Percentiles rank a stretch among this genome's conserved stretches.
These are phyloP conservation scores for Blastobotrys apis DNA, from an alignment of 1,139 yeast genomes.

Conservation along the genomic window DNA sequence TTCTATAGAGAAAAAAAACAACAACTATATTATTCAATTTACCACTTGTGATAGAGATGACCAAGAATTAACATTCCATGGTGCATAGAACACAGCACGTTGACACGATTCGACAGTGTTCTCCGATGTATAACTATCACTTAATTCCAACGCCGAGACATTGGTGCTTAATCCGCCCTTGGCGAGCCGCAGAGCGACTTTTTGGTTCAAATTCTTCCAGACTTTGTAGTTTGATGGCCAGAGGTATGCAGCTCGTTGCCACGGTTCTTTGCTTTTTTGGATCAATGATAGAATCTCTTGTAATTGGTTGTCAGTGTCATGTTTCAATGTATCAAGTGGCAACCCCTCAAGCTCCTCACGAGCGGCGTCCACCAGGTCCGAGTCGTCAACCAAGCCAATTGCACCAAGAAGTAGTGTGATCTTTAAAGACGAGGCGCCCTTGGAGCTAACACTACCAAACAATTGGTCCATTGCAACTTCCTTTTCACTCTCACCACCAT, in stretches of 20 bases:
- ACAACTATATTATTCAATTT: not conserved
- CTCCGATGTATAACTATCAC: conserved; percentile 29
- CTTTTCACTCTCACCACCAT: conserved; percentile 56
- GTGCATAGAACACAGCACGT: conserved; percentile 27
- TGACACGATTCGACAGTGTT: conserved; percentile 20
- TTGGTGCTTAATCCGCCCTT: conserved; percentile 21
- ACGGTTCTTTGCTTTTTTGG: conserved; percentile 34
- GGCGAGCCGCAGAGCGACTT: conserved; percentile 54
- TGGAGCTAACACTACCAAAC: conserved; percentile 51
- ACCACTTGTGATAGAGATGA: conserved; percentile 16
- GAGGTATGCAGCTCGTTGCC: conserved; percentile 69
- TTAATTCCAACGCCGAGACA: conserved; percentile 48
- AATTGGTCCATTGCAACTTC: conserved; percentile 63
- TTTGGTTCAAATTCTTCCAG: conserved; percentile 60
- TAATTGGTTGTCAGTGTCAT: conserved; percentile 42
- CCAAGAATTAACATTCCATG: conserved; percentile 27
- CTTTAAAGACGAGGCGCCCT: conserved; percentile 57
- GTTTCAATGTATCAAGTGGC: conserved; percentile 44
- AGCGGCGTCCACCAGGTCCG: conserved; percentile 59
- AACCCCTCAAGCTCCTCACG: conserved; percentile 60
- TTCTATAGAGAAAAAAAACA: not conserved
- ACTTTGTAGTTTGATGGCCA: conserved; percentile 66
- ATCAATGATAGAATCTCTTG: conserved; percentile 52
- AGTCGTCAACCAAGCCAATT: conserved; percentile 57
- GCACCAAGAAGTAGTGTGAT: conserved; percentile 77